Evolutionary conservation across 2,329 filamentous ascomycete species (phyloP), one percentile per base, ranked within the genome.

Genomic region (Cladosporium sp.): DNA sequence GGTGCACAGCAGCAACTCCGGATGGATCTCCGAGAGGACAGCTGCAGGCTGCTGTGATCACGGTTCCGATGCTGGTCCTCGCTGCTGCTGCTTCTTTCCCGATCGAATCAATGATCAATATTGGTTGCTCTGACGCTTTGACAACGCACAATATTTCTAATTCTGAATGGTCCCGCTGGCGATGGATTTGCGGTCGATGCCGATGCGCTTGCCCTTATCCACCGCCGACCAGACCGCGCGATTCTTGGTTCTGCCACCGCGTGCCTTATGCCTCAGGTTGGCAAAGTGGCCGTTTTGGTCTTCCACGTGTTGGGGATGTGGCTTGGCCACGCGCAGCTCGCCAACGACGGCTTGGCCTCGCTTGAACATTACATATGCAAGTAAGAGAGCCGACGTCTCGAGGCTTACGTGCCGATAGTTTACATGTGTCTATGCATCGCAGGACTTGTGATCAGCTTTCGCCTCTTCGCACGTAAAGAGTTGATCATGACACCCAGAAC

Each of bases 401-500:
- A 28, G 8, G 15, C 42, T 45, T 22, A 45, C 42, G 20, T 45
- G 22, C 24, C 15, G 12, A 7, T 24, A 6, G 22, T 28, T 45
- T 28, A 20, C 42, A 45, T 45, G 42, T 22, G 25, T 22, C 12
- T 32, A 7, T 32, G 28, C 28, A 19, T 36, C 47, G 19, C 47
- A 12, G 34, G 13, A 17, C 32, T 36, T 19, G n/a, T 20, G 10
- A 12, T 32, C 28, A 50, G 28, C 32, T 24, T 37, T 50, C 2
- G 4, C n/a, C 37, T 19, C 15, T 24, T 50, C 47, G 20, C 47
- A 13, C 32, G 32, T 36, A 22, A 35, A 36, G 24, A 9, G 10
- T 25, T 45, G 34, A 7, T 55, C 62, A 67, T 48, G 65, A 68
- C 50, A 84, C 76, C 91, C 91, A 97, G 68, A 90, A 92, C 65